These are phyloP conservation scores for Dentipellis sp. DNA, from an alignment of 768 basidiomycete genomes.

Conservation along the genomic window DNA sequence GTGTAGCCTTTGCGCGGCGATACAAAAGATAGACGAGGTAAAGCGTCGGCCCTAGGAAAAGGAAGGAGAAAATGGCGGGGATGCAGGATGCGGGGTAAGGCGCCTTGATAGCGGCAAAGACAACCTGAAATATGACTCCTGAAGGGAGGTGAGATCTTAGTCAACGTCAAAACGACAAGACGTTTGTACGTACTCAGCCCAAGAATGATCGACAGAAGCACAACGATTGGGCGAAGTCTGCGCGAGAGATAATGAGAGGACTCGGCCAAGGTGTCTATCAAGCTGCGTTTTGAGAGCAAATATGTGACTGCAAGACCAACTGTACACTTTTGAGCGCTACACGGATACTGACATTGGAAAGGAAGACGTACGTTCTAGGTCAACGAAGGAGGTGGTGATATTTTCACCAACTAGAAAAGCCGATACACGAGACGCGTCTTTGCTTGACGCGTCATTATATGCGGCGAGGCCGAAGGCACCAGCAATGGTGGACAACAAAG, in stretches of 20 bases:
- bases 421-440: neutral
- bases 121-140: neutral
- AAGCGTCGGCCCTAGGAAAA: neutral
- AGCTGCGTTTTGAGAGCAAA: neutral
- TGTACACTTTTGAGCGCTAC: neutral
- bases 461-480: neutral
- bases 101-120: neutral
- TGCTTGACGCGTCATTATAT: neutral
- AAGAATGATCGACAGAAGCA: neutral
- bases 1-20: neutral
- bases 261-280: neutral
- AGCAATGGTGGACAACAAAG: neutral
- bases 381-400: neutral
- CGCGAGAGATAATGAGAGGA: neutral
- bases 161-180: neutral
- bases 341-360: neutral
- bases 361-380: neutral
- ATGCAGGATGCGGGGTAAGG: neutral
- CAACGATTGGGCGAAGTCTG: neutral
- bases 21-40: neutral
- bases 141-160: neutral
- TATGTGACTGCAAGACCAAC: neutral
- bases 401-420: neutral
- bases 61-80: neutral
- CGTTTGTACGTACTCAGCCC: neutral